These are phyloP conservation scores for Aspergillus versicolor DNA, from an alignment of 2,329 filamentous ascomycete genomes.

Conservation along the genomic window DNA sequence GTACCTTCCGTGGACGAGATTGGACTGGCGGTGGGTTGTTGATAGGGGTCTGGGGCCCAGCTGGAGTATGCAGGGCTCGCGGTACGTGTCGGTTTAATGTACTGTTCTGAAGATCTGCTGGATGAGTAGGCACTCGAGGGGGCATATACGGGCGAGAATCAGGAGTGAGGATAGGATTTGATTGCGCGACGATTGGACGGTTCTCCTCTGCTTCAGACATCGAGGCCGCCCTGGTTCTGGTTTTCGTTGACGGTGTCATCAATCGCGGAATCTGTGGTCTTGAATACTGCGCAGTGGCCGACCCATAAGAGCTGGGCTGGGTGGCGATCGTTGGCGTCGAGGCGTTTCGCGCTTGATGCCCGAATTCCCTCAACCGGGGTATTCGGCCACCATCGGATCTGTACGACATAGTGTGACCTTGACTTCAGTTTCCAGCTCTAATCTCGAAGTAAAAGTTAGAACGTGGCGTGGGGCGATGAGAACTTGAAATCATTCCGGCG, in stretches of 20 bases:
- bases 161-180: constrained; percentile 22
- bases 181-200: constrained; percentile 18
- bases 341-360: constrained; percentile 24
- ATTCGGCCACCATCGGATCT: constrained; percentile 31
- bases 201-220: constrained; percentile 29
- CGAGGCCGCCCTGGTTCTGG: constrained; percentile 25
- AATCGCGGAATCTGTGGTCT: constrained; percentile 30
- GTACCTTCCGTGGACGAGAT: constrained; percentile 37
- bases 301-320: constrained; percentile 13
- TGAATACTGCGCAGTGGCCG: constrained; percentile 20
- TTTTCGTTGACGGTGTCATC: constrained; percentile 21
- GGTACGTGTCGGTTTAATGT: constrained; percentile 8
- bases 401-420: constrained; percentile 38
- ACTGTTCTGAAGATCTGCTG: constrained; percentile 13
- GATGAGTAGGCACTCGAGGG: constrained; percentile 28
- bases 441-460: constrained; percentile 28
- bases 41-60: constrained; percentile 9
- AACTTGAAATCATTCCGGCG: constrained; percentile 33
- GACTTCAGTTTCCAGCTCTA: constrained; percentile 25
- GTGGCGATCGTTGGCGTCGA: constrained; percentile 24
- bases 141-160: constrained; percentile 29
- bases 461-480: constrained; percentile 21
- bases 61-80: constrained; percentile 8
- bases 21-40: constrained; percentile 19
- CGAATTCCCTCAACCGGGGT: constrained; percentile 28